Conservation (phyloP, 208 protist species). For the Blastocrithidia nonstop region DNA sequence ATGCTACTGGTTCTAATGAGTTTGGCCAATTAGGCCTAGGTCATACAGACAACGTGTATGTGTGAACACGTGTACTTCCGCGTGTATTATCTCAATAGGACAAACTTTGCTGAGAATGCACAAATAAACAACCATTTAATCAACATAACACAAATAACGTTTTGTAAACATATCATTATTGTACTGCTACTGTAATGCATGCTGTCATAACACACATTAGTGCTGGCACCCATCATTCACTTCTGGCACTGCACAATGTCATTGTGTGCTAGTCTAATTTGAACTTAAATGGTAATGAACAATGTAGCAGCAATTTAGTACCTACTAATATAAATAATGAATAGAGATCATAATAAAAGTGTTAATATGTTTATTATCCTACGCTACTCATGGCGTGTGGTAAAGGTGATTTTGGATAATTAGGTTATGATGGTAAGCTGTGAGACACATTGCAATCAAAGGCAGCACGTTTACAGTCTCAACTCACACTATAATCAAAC, state of each 20-base stretch:
- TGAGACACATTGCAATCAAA: slow-evolving; percentile 27
- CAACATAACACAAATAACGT: neutral
- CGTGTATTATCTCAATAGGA: too few species aligned
- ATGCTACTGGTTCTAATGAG: slow-evolving; percentile 65
- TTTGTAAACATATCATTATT: neutral
- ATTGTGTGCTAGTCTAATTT: slow-evolving; percentile 4
- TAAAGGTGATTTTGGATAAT: slow-evolving; percentile 74
- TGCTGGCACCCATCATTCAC: slow-evolving; percentile 65
- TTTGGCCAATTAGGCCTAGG: slow-evolving; percentile 64
- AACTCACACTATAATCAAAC: too few species aligned
- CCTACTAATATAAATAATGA: neutral
- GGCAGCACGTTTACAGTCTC: slow-evolving; percentile 15
- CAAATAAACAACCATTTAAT: neutral
- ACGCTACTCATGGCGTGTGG: slow-evolving; percentile 40
- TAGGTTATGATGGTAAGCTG: slow-evolving; percentile 56
- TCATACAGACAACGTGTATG: too few species aligned
- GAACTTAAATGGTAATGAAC: neutral
- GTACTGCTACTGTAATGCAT: slow-evolving; percentile 8
- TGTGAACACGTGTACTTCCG: too few species aligned
- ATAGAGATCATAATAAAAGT: neutral
- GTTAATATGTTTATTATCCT: slow-evolving; percentile 15
- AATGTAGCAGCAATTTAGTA: neutral
- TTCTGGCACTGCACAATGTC: slow-evolving; percentile 40
- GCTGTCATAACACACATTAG: slow-evolving; percentile 60
- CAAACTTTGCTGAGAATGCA: too few species aligned